Evolutionary conservation across 2,329 filamentous ascomycete species (phyloP).

Genomic region (Coniochaeta sp.): DNA sequence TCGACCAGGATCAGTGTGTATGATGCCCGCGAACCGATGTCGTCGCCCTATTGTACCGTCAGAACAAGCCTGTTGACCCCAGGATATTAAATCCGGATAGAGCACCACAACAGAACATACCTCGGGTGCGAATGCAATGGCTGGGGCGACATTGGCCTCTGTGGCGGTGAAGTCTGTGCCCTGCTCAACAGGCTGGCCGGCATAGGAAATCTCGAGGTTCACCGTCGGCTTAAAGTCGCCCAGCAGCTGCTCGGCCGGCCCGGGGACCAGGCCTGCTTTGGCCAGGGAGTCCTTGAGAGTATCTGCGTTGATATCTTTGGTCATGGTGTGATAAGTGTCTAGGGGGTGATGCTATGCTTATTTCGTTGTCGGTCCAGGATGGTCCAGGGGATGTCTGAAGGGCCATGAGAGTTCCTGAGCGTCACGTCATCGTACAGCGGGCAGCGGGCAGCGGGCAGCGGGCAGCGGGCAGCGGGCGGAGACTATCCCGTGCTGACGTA

Average conservation of each 20-base stretch:
- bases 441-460: no score
- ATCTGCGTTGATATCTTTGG: not conserved
- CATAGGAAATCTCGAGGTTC: constrained; percentile 25
- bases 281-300: constrained; percentile 12
- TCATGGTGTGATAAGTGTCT: not conserved
- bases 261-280: constrained; percentile 33
- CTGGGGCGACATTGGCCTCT: constrained; percentile 29
- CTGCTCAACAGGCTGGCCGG: constrained; percentile 15
- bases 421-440: not conserved
- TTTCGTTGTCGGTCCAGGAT: no score
- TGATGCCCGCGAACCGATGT: not conserved
- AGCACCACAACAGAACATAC: constrained; percentile 12
- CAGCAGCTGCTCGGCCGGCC: constrained; percentile 31
- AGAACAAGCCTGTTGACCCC: no score
- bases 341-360: not conserved
- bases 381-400: not conserved
- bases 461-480: no score
- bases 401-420: not conserved
- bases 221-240: constrained; percentile 35
- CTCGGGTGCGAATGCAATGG: constrained; percentile 27
- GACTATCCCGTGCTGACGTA: no score
- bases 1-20: constrained; percentile 1
- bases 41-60: no score
- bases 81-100: no score
- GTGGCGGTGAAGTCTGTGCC: constrained; percentile 25